These are phyloP conservation scores for Calocera viscosa DNA, from an alignment of 768 basidiomycete genomes.

Conservation along the genomic window DNA sequence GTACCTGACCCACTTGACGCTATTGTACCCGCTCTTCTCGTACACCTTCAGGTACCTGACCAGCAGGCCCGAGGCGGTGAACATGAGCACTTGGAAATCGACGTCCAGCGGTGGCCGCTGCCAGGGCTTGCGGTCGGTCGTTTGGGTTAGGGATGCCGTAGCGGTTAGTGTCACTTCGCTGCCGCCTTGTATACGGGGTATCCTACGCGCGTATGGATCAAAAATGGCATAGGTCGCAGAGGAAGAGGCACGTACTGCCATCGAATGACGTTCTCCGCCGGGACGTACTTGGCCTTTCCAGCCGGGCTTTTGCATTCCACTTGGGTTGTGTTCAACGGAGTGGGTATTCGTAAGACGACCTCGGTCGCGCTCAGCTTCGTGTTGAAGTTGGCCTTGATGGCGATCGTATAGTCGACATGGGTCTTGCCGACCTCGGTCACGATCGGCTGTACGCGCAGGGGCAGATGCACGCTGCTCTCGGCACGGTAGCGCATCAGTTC, in stretches of 20 bases:
- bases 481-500: slow-evolving; percentile 98
- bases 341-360: slow-evolving; percentile 86
- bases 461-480: slow-evolving; percentile 91
- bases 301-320: slow-evolving; percentile 83
- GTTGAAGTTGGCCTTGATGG: slow-evolving; percentile 79
- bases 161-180: slow-evolving; percentile 79
- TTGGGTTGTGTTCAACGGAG: slow-evolving; percentile 84
- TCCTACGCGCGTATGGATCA: slow-evolving; percentile 36
- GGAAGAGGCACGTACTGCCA: slow-evolving; percentile 70
- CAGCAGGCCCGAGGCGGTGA: slow-evolving; percentile 88
- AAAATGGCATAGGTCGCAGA: not conserved
- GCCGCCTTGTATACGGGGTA: slow-evolving; percentile 84
- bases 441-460: slow-evolving; percentile 76
- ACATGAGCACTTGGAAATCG: slow-evolving; percentile 98
- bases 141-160: slow-evolving; percentile 69
- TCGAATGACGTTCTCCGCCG: slow-evolving; percentile 87
- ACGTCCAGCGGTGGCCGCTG: slow-evolving; percentile 94
- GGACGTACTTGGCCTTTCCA: slow-evolving; percentile 96
- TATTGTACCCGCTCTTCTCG: slow-evolving; percentile 88
- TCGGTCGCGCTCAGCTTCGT: slow-evolving; percentile 87
- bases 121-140: slow-evolving; percentile 92
- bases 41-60: slow-evolving; percentile 98
- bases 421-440: slow-evolving; percentile 87
- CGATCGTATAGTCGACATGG: slow-evolving; percentile 80
- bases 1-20: slow-evolving; percentile 92